phyloP scores from a whole-genome alignment of 352 stramenopile species.

The Pythium sp. region DNA sequence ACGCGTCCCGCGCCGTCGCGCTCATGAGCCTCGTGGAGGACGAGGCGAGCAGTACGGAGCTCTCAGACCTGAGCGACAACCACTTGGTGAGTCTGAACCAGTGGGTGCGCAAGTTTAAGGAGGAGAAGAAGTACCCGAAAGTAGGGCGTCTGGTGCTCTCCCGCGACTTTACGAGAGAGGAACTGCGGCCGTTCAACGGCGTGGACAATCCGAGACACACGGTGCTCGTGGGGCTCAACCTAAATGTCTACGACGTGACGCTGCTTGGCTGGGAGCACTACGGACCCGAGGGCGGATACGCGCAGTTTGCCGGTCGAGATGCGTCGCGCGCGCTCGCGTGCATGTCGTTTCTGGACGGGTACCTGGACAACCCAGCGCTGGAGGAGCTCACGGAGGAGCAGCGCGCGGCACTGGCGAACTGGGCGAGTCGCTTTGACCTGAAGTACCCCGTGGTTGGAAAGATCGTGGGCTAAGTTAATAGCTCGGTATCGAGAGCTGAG shows the following conservation, averaged over 20 bases:
- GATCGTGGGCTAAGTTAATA: constrained; percentile 16
- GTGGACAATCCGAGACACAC: constrained; percentile 54
- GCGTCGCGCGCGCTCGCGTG: constrained; percentile 90
- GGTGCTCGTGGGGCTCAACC: constrained; percentile 88
- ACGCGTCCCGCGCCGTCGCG: constrained; percentile 88
- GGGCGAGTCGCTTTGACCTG: constrained; percentile 90
- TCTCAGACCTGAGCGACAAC: constrained; percentile 37
- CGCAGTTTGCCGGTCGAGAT: constrained; percentile 92
- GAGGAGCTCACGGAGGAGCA: constrained; percentile 87
- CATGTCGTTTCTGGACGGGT: constrained; percentile 93
- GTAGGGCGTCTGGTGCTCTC: constrained; percentile 84
- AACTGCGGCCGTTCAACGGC: constrained; percentile 77
- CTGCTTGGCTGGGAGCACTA: constrained; percentile 90
- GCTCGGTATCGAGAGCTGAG: too few relatives aligned
- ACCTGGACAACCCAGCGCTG: constrained; percentile 78
- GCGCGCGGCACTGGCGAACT: constrained; percentile 89
- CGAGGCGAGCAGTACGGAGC: constrained; percentile 52
- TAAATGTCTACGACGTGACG: constrained; percentile 94
- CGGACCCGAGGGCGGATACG: constrained; percentile 87
- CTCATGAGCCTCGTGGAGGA: constrained; percentile 81
- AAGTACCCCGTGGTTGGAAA: constrained; percentile 91
- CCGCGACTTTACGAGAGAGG: constrained; percentile 43
- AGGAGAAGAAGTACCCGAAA: constrained; percentile 87
- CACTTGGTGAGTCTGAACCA: constrained; percentile 42
- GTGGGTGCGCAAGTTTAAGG: constrained; percentile 85